A percentile compares a stretch with the other conserved stretches of the same genome.
Conservation (phyloP, 2,329 filamentous ascomycete genomes). For the Alternaria atra region DNA sequence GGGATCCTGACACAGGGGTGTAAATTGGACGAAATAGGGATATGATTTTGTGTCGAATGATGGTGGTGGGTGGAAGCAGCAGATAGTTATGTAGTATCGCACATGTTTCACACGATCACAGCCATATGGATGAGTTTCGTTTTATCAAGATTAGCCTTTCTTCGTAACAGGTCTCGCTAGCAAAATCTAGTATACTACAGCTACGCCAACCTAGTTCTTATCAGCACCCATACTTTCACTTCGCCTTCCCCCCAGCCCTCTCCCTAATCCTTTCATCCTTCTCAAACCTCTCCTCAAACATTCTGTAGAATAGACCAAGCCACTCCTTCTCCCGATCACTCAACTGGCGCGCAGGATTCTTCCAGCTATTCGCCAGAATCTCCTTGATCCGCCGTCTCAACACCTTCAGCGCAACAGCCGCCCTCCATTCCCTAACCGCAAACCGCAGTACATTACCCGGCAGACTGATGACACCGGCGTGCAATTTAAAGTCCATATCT, state of each 20-base stretch:
- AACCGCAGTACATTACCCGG: conserved; percentile 90
- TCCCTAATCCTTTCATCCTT: conserved; percentile 46
- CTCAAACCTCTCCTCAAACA: conserved; percentile 43
- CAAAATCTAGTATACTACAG: background rate
- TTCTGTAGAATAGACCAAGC: conserved; percentile 49
- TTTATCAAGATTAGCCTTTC: too few relatives aligned
- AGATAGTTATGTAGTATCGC: too few relatives aligned
- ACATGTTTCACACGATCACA: too few relatives aligned
- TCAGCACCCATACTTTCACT: conserved; percentile 18
- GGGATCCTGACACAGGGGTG: too few relatives aligned
- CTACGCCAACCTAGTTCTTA: background rate
- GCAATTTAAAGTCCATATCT: conserved; percentile 87
- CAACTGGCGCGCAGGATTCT: conserved; percentile 55
- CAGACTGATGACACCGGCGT: conserved; percentile 83
- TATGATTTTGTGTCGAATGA: too few relatives aligned
- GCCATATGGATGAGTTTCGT: too few relatives aligned
- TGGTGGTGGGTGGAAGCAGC: too few relatives aligned
- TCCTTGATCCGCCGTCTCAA: conserved; percentile 78
- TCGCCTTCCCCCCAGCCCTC: conserved; percentile 39
- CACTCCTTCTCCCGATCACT: conserved; percentile 53
- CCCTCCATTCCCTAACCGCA: conserved; percentile 86
- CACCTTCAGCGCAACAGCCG: conserved; percentile 86
- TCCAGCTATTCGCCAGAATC: conserved; percentile 76
- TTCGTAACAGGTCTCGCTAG: background rate
- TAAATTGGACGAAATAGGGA: too few relatives aligned